Percentiles rank a stretch among this genome's conserved stretches.
These are phyloP conservation scores for Allium cepa DNA, from an alignment of 106 monocot genomes.

Conservation along the genomic window DNA sequence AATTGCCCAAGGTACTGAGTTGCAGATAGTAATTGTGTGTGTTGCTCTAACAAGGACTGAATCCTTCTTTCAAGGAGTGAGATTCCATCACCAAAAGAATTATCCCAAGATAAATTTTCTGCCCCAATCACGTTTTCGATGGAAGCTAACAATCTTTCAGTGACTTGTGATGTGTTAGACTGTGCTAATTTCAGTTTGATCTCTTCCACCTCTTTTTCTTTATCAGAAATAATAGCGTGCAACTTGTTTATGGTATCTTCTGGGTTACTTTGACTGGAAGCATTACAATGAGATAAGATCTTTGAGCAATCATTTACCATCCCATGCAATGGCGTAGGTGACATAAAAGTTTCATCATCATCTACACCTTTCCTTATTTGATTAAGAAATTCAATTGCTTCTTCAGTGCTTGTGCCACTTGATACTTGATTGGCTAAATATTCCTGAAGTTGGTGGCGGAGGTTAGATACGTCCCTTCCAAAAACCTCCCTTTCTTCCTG, in stretches of 20 bases:
- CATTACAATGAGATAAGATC: slow-evolving; percentile 32
- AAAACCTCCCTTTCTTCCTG: slow-evolving; percentile 84
- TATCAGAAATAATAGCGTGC: slow-evolving; percentile 24
- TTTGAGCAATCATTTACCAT: slow-evolving; percentile 69
- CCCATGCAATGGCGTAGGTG: slow-evolving; percentile 38
- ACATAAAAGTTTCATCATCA: slow-evolving; percentile 13
- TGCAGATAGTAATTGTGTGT: slow-evolving; percentile 30
- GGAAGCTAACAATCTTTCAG: too few species aligned
- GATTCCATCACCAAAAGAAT: slow-evolving; percentile 47
- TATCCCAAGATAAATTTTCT: slow-evolving; percentile 6
- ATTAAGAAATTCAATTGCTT: slow-evolving; percentile 6
- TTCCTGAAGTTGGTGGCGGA: slow-evolving; percentile 35
- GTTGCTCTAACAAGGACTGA: slow-evolving; percentile 39
- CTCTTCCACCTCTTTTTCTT: slow-evolving; percentile 65
- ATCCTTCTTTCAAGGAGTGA: slow-evolving; percentile 29
- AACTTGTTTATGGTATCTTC: slow-evolving; percentile 29
- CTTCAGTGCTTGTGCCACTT: not conserved
- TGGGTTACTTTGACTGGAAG: slow-evolving; percentile 27
- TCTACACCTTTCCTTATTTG: slow-evolving; percentile 4
- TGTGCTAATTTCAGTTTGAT: slow-evolving; percentile 42
- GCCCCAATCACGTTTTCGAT: too few species aligned
- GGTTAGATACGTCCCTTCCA: slow-evolving; percentile 43
- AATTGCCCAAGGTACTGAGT: slow-evolving; percentile 48
- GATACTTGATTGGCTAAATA: slow-evolving; percentile 20
- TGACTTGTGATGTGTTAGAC: slow-evolving; percentile 23